Conservation (phyloP, 2,329 filamentous ascomycete species). For the Pyrenophora seminiperda region DNA sequence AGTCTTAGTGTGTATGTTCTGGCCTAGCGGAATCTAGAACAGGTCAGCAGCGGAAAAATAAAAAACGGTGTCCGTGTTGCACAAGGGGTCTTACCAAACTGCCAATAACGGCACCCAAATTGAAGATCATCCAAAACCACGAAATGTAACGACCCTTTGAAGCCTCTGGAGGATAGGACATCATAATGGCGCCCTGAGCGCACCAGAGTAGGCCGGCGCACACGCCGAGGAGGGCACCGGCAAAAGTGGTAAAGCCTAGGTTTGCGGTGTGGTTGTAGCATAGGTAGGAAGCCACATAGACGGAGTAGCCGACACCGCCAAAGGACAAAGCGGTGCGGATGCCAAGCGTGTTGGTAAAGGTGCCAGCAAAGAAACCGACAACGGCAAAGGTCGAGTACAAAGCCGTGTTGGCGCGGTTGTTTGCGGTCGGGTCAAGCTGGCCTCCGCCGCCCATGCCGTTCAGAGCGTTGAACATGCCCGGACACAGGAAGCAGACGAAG, state of each 20-base stretch:
- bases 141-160: slow-evolving; percentile 88
- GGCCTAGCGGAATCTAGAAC: slow-evolving; percentile 69
- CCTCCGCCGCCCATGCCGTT: slow-evolving; percentile 58
- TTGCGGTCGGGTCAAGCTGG: slow-evolving; percentile 57
- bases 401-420: slow-evolving; percentile 71
- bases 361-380: slow-evolving; percentile 68
- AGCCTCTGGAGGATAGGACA: slow-evolving; percentile 81
- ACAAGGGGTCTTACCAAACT: slow-evolving; percentile 60
- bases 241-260: slow-evolving; percentile 74
- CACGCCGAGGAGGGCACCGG: slow-evolving; percentile 75
- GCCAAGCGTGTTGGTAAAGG: slow-evolving; percentile 77
- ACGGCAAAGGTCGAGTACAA: slow-evolving; percentile 74
- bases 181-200: slow-evolving; percentile 84
- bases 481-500: slow-evolving; percentile 60
- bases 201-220: slow-evolving; percentile 83
- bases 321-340: slow-evolving; percentile 70
- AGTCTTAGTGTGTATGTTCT: slow-evolving; percentile 67
- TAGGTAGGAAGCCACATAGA: slow-evolving; percentile 74
- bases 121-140: slow-evolving; percentile 95
- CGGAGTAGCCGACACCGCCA: slow-evolving; percentile 76
- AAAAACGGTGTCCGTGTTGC: slow-evolving; percentile 40
- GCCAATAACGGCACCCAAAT: slow-evolving; percentile 86
- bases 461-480: slow-evolving; percentile 60
- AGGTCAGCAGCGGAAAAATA: slow-evolving; percentile 14
- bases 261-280: slow-evolving; percentile 71